phyloP scores from a whole-genome alignment of 768 basidiomycete species.

The Tremella mesenterica region DNA sequence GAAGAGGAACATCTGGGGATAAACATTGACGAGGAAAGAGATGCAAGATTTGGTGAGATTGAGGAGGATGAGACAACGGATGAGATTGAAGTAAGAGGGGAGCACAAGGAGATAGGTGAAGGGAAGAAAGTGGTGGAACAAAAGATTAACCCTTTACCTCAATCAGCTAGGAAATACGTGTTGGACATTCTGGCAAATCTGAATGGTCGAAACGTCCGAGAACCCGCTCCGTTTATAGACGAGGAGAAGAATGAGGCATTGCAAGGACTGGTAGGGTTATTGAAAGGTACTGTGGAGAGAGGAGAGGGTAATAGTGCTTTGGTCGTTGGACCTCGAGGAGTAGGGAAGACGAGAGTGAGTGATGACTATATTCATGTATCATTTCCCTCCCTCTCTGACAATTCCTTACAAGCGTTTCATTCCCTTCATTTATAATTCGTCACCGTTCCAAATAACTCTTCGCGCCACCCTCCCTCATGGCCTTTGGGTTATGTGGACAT shows the following conservation, averaged over 20 bases:
- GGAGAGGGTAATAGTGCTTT: conserved; percentile 93
- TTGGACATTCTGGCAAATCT: conserved; percentile 15
- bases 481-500: too few species aligned
- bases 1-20: neutral
- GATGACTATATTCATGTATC: neutral
- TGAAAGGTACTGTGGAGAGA: conserved; percentile 64
- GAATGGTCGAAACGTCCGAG: neutral
- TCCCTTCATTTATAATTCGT: too few species aligned
- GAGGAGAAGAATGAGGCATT: conserved; percentile 48
- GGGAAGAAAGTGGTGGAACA: neutral
- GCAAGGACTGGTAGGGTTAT: conserved; percentile 56
- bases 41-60: neutral
- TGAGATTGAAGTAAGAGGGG: neutral
- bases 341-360: conserved; percentile 72
- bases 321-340: conserved; percentile 71
- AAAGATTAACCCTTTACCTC: conserved; percentile 2
- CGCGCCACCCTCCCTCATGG: conserved; percentile 18
- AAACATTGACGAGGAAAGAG: neutral
- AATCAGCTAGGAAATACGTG: conserved; percentile 12
- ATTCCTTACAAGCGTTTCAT: too few species aligned
- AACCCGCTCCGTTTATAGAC: conserved; percentile 22
- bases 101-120: neutral
- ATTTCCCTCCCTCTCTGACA: too few species aligned
- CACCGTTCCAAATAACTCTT: conserved; percentile 8
- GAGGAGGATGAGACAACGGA: neutral